phyloP scores from a whole-genome alignment of 75 land plant species.

The Larix kaempferi region DNA sequence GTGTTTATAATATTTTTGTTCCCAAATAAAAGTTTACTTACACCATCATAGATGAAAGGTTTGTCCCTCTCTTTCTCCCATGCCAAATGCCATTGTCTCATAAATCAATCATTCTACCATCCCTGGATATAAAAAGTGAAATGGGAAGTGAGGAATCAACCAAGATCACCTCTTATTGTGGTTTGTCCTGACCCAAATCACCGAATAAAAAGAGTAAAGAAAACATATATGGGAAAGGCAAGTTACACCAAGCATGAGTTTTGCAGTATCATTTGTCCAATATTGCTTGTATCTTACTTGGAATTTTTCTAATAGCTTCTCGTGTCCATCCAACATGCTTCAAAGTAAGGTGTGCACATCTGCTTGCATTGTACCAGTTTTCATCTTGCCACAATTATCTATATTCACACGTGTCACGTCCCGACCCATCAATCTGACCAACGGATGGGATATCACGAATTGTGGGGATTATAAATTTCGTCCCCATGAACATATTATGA shows the following conservation, averaged over 20 bases:
- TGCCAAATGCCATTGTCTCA: constrained; percentile 49
- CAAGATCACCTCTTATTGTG: background rate
- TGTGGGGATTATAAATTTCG: too few species aligned
- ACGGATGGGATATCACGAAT: too few species aligned
- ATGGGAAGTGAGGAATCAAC: background rate
- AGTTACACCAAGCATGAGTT: background rate
- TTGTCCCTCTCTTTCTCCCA: constrained; percentile 75
- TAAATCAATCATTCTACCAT: constrained; percentile 58
- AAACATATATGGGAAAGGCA: background rate
- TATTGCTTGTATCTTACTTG: constrained; percentile 37
- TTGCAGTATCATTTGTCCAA: background rate
- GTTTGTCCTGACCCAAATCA: background rate
- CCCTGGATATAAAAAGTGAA: constrained; percentile 26
- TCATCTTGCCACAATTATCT: constrained; percentile 52
- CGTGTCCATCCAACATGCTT: constrained; percentile 93
- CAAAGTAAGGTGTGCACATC: constrained; percentile 83
- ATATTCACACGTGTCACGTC: background rate
- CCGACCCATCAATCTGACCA: too few species aligned
- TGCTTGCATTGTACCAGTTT: constrained; percentile 77
- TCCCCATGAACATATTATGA: too few species aligned
- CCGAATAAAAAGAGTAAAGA: background rate
- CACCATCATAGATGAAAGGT: constrained; percentile 82
- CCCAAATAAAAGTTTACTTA: constrained; percentile 27
- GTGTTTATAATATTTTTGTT: background rate
- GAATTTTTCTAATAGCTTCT: constrained; percentile 60